Evolutionary conservation across 2,329 filamentous ascomycete species (phyloP).

Genomic region (Colletotrichum caudatum): DNA sequence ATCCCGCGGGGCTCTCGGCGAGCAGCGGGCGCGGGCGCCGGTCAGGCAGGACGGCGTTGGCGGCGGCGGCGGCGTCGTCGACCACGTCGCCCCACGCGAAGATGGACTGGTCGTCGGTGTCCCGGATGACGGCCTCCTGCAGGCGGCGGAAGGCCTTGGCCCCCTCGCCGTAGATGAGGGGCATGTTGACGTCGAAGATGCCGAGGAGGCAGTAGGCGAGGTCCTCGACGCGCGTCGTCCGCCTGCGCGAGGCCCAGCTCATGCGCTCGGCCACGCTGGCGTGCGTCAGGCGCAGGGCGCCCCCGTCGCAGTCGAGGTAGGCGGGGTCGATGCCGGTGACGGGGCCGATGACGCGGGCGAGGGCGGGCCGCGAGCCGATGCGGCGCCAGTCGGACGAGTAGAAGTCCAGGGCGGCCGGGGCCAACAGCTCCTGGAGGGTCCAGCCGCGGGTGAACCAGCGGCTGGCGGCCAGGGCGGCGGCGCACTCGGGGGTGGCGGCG

Average conservation of each 20-base stretch:
- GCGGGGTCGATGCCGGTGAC: neutral
- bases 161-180: constrained; percentile 47
- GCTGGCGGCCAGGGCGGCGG: neutral
- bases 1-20: neutral
- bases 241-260: constrained; percentile 46
- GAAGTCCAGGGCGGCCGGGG: neutral
- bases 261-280: constrained; percentile 45
- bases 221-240: constrained; percentile 45
- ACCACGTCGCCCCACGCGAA: constrained; percentile 3
- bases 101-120: constrained; percentile 3
- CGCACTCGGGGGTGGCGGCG: neutral
- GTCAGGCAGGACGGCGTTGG: neutral
- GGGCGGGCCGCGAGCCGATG: neutral
- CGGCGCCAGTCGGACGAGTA: neutral
- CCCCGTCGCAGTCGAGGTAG: neutral
- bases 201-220: constrained; percentile 47
- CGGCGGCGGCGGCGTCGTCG: no score
- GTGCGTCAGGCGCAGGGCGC: constrained; percentile 20
- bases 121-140: constrained; percentile 17
- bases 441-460: constrained; percentile 30
- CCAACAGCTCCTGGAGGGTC: constrained; percentile 18
- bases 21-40: neutral
- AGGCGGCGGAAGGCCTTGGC: constrained; percentile 43
- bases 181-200: constrained; percentile 48
- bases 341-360: neutral